phyloP scores from a whole-genome alignment of 2,329 filamentous ascomycete genomes.

The Colletotrichum orchidophilum region DNA sequence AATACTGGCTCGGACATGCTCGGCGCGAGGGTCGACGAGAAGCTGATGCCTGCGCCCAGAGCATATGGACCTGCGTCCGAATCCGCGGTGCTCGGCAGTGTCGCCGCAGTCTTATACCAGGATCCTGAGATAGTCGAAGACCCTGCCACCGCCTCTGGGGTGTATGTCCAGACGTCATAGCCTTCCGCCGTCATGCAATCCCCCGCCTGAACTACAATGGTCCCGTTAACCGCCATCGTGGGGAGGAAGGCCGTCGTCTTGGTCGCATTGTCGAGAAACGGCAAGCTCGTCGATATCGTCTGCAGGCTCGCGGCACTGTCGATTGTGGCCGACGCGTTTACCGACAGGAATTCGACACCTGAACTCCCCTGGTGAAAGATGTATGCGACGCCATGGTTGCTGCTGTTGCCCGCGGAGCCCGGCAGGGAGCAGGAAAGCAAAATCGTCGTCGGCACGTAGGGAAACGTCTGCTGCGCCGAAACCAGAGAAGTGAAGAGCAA shows the following conservation, averaged over 20 bases:
- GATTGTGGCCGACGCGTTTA: conserved; percentile 72
- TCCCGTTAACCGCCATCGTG: conserved; percentile 72
- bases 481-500: conserved; percentile 25
- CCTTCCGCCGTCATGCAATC: conserved; percentile 67
- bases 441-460: conserved; percentile 82
- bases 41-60: conserved; percentile 69
- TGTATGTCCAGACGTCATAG: conserved; percentile 75
- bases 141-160: conserved; percentile 50
- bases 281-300: conserved; percentile 65
- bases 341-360: conserved; percentile 64
- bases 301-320: conserved; percentile 54
- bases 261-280: conserved; percentile 65
- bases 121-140: conserved; percentile 50
- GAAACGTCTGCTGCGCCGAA: conserved; percentile 61
- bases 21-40: conserved; percentile 69
- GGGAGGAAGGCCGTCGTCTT: conserved; percentile 71
- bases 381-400: conserved; percentile 68
- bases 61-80: conserved; percentile 54
- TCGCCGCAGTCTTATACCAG: conserved; percentile 50
- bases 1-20: conserved; percentile 63
- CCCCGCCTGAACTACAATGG: conserved; percentile 79
- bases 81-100: conserved; percentile 33
- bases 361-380: conserved; percentile 67
- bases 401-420: conserved; percentile 47
- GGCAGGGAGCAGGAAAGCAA: conserved; percentile 63